Evolutionary conservation across 78 protist species (phyloP).

Genomic region (Dictyostelium intermedium): DNA sequence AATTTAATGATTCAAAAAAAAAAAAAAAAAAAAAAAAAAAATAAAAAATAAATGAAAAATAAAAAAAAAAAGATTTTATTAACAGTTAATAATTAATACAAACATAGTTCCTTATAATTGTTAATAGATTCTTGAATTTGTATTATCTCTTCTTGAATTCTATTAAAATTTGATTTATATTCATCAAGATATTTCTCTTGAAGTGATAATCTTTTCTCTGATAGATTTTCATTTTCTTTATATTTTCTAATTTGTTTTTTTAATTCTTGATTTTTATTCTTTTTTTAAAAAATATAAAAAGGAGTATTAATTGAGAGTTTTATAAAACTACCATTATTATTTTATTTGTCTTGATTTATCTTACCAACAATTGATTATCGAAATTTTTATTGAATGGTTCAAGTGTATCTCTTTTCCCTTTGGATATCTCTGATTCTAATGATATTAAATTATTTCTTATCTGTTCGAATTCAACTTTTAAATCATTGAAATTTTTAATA

Average conservation of each 20-base stretch:
- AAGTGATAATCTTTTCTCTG: neutral
- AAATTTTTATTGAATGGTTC: neutral
- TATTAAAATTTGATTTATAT: slow-evolving; percentile 20
- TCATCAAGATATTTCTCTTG: slow-evolving; percentile 30
- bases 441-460: neutral
- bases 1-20: neutral
- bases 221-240: neutral
- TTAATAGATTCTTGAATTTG: neutral
- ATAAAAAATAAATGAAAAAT: too few relatives aligned
- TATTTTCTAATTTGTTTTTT: neutral
- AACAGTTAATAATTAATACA: neutral
- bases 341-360: neutral
- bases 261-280: neutral
- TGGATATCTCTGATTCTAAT: neutral
- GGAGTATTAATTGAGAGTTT: neutral
- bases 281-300: neutral
- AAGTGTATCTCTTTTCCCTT: neutral
- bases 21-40: neutral
- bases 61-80: too few relatives aligned
- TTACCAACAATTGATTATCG: neutral
- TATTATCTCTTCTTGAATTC: slow-evolving; percentile 8
- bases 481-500: neutral
- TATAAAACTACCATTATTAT: too few relatives aligned
- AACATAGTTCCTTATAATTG: neutral
- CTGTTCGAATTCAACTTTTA: neutral